These are phyloP conservation scores for Aspergillus heteromorphus DNA, from an alignment of 495 filamentous ascomycete species.

Conservation along the genomic window DNA sequence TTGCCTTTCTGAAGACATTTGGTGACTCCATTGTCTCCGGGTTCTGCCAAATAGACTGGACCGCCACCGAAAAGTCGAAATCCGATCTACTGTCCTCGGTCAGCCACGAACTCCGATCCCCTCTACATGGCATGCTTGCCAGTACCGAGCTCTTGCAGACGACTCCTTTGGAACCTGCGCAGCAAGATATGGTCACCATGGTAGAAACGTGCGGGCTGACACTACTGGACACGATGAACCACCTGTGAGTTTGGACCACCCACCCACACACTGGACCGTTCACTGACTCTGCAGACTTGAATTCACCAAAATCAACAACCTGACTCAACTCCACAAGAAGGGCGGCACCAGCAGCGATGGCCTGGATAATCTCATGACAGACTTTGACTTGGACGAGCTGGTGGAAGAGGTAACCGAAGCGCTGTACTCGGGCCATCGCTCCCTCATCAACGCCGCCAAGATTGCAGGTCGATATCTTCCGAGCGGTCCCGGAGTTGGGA, in stretches of 20 bases:
- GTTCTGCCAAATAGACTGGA: constrained; percentile 48
- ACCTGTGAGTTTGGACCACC: constrained; percentile 30
- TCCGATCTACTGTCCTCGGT: constrained; percentile 67
- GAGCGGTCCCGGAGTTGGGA: constrained; percentile 13
- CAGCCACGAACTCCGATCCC: constrained; percentile 68
- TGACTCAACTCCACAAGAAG: constrained; percentile 14
- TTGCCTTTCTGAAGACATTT: constrained; percentile 53
- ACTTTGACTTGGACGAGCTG: constrained; percentile 15
- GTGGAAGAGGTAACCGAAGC: constrained; percentile 17
- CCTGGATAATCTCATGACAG: constrained; percentile 7
- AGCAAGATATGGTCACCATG: constrained; percentile 53
- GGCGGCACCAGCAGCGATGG: neutral
- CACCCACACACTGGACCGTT: neutral
- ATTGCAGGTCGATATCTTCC: constrained; percentile 12
- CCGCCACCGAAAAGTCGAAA: constrained; percentile 52
- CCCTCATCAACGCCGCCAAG: constrained; percentile 10
- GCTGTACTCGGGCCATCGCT: constrained; percentile 17
- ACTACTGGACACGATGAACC: constrained; percentile 61
- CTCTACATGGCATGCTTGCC: constrained; percentile 63
- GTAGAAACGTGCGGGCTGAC: constrained; percentile 60
- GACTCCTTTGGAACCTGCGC: constrained; percentile 43
- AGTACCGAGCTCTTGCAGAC: constrained; percentile 60
- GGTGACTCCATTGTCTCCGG: constrained; percentile 57
- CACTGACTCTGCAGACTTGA: constrained; percentile 32
- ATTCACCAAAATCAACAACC: constrained; percentile 51